phyloP scores from a whole-genome alignment of 208 protist species.

The Wallacemonas sp. region DNA sequence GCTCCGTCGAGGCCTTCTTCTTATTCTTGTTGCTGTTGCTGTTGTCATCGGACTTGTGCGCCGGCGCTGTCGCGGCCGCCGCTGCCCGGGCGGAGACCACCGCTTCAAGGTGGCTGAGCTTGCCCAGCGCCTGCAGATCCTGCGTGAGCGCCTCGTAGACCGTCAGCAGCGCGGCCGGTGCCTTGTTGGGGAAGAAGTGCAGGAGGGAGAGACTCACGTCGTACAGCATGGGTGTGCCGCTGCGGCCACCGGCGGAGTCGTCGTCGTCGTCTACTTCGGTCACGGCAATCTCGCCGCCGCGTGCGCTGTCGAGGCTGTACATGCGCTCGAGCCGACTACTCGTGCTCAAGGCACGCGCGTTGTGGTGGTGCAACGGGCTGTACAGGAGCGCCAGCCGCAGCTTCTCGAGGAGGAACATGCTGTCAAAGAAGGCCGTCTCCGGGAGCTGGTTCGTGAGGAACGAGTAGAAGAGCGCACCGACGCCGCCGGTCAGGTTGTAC shows the following conservation, averaged over 20 bases:
- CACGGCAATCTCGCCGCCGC: neutral
- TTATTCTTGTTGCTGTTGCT: no score
- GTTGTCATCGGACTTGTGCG: no score
- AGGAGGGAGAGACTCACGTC: slow-evolving; percentile 29
- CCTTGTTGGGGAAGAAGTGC: slow-evolving; percentile 50
- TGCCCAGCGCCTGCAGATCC: neutral
- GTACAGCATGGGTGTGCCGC: slow-evolving; percentile 28
- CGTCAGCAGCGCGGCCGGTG: slow-evolving; percentile 21
- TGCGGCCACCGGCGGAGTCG: neutral
- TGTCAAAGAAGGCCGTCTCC: slow-evolving; percentile 49
- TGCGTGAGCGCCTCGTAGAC: slow-evolving; percentile 21
- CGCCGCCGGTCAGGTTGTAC: slow-evolving; percentile 46
- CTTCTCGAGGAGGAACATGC: slow-evolving; percentile 51
- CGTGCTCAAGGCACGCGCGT: neutral
- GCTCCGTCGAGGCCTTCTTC: neutral
- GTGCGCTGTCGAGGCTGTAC: neutral
- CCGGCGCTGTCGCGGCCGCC: no score
- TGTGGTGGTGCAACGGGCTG: slow-evolving; percentile 13
- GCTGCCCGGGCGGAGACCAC: no score
- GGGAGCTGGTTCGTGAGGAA: slow-evolving; percentile 42
- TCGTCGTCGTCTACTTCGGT: slow-evolving; percentile 12
- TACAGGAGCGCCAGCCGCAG: slow-evolving; percentile 38
- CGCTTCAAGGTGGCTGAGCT: neutral
- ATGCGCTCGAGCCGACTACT: neutral
- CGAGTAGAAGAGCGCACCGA: slow-evolving; percentile 48